Evolutionary conservation across 352 stramenopile species (phyloP).

Genomic region (Globisporangium ultimum): DNA sequence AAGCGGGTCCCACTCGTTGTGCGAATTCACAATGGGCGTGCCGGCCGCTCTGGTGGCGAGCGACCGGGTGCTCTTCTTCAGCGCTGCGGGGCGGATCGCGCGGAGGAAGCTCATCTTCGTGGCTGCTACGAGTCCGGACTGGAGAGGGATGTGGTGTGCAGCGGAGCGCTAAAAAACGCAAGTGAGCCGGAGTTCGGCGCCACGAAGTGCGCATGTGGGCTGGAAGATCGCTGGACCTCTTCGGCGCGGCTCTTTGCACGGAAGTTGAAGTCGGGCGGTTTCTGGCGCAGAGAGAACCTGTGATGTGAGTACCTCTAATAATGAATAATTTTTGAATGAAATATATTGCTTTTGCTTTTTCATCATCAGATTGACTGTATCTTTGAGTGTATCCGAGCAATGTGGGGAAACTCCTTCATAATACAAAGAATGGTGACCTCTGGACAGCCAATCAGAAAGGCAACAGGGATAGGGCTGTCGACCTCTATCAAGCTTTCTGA

Average conservation of each 20-base stretch:
- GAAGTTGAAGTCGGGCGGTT: not conserved
- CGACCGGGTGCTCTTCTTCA: conserved; percentile 6
- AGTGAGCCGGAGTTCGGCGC: not conserved
- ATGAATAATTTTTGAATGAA: too few species aligned
- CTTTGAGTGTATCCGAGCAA: too few species aligned
- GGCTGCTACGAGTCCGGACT: not conserved
- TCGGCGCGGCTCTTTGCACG: not conserved
- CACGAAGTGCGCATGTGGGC: not conserved
- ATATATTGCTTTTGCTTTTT: too few species aligned
- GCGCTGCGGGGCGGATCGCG: not conserved
- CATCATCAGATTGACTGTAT: too few species aligned
- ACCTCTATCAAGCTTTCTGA: too few species aligned
- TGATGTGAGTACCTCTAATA: too few species aligned
- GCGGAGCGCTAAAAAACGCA: conserved; percentile 6
- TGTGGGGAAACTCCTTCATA: too few species aligned
- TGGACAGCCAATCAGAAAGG: too few species aligned
- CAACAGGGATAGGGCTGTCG: too few species aligned
- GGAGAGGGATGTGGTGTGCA: not conserved
- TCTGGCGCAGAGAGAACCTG: not conserved
- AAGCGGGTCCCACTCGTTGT: conserved; percentile 90
- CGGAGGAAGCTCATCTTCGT: conserved; percentile 11
- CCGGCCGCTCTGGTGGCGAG: conserved; percentile 17
- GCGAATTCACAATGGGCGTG: conserved; percentile 83
- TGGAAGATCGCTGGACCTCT: not conserved
- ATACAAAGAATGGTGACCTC: too few species aligned